phyloP scores from a whole-genome alignment of 441 rosid genomes.

The Lagerstroemia fauriei region DNA sequence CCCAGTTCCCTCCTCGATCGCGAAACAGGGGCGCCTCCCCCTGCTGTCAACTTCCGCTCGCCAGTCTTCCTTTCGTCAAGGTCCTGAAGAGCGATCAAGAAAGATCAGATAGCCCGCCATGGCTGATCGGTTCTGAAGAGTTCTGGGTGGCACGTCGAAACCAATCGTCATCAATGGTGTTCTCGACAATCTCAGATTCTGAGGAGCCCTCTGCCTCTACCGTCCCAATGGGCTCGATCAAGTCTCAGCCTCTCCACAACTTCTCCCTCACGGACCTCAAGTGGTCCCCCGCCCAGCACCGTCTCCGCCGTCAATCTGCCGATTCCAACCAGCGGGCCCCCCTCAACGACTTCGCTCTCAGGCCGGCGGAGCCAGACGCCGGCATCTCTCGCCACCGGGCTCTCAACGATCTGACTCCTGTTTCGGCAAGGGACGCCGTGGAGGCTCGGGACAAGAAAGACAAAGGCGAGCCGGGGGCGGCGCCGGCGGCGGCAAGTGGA shows the following conservation, averaged over 20 bases:
- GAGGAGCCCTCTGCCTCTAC: slow-evolving; percentile 24
- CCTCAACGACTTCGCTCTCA: slow-evolving; percentile 30
- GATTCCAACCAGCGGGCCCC: slow-evolving; percentile 38
- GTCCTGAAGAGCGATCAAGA: background rate
- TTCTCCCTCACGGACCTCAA: slow-evolving; percentile 58
- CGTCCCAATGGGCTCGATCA: slow-evolving; percentile 33
- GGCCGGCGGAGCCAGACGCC: slow-evolving; percentile 17
- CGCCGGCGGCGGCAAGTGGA: slow-evolving; percentile 20
- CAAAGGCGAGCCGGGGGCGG: slow-evolving; percentile 2
- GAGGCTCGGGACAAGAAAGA: background rate
- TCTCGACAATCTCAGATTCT: slow-evolving; percentile 17
- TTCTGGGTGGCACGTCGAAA: slow-evolving; percentile 13
- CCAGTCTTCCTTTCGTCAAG: background rate
- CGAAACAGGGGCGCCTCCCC: background rate
- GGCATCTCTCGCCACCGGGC: background rate
- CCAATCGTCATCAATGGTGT: slow-evolving; percentile 38
- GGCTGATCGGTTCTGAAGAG: background rate
- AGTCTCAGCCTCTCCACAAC: slow-evolving; percentile 68
- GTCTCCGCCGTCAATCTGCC: slow-evolving; percentile 37
- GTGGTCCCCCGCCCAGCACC: slow-evolving; percentile 54
- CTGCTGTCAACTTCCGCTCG: background rate
- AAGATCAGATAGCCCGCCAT: background rate
- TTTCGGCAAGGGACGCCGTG: background rate
- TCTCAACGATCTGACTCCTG: background rate
- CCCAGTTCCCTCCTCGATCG: background rate